Conservation (phyloP, 345 rosid species). For the Brassica rapa region DNA sequence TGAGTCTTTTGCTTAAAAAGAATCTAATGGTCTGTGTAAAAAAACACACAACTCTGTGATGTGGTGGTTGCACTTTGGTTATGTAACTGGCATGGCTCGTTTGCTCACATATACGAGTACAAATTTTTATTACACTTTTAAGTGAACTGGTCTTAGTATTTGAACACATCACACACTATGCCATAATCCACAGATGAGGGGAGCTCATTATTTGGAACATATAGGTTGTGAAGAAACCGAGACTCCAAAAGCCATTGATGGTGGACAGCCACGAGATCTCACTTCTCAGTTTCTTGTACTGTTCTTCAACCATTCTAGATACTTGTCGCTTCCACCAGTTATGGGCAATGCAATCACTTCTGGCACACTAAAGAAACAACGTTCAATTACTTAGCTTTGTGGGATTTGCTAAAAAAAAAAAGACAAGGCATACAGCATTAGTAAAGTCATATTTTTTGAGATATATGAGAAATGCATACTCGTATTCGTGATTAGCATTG, state of each 20-base stretch:
- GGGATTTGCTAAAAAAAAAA: background rate
- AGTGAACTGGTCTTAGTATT: background rate
- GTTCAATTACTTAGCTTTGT: background rate
- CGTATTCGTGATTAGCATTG: conserved; percentile 92
- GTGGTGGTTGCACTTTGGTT: background rate
- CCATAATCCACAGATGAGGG: background rate
- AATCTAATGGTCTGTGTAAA: no score
- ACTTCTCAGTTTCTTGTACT: conserved; percentile 68
- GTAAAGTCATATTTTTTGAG: background rate
- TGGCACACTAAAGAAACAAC: conserved; percentile 55
- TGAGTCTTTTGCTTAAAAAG: conserved; percentile 10
- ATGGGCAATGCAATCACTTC: conserved; percentile 91
- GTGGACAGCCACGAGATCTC: conserved; percentile 2
- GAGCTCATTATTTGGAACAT: conserved; percentile 1
- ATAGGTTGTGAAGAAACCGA: background rate
- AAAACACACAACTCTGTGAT: background rate
- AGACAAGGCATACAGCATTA: background rate
- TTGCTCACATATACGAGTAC: background rate
- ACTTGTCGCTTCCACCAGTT: conserved; percentile 69
- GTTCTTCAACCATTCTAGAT: conserved; percentile 79
- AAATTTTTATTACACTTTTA: background rate
- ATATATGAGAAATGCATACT: conserved; percentile 51
- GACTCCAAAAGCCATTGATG: conserved; percentile 21
- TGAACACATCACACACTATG: background rate
- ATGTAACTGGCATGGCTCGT: background rate